These are phyloP conservation scores for Coniochaeta prunicola DNA, from an alignment of 2,329 filamentous ascomycete genomes.

Conservation along the genomic window DNA sequence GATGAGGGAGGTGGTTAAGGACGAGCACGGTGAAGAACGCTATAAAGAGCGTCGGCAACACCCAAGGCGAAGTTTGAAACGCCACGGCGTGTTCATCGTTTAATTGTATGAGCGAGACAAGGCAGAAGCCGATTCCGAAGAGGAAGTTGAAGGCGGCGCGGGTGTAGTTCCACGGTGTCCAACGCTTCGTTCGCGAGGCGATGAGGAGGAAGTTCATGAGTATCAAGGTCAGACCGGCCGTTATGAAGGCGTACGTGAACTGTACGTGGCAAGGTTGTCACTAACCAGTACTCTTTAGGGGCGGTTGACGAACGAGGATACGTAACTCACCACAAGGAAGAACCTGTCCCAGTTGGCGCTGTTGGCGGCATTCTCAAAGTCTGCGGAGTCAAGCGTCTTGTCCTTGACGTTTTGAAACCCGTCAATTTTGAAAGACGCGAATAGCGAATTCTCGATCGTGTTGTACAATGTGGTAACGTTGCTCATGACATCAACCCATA, in stretches of 20 bases:
- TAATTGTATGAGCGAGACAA: slow-evolving; percentile 12
- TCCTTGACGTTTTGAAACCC: slow-evolving; percentile 6
- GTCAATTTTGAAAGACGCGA: slow-evolving; percentile 14
- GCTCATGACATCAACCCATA: neutral
- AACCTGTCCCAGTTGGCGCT: slow-evolving; percentile 5
- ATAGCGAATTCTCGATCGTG: slow-evolving; percentile 11
- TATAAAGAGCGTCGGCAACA: slow-evolving; percentile 17
- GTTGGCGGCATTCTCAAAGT: slow-evolving; percentile 1
- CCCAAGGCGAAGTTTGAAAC: slow-evolving; percentile 13
- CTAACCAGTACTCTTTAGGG: neutral
- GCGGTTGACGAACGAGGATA: neutral
- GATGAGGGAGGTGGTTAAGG: slow-evolving; percentile 14
- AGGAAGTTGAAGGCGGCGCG: slow-evolving; percentile 14
- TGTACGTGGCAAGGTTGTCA: neutral
- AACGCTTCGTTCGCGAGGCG: slow-evolving; percentile 8
- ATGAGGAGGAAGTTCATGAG: slow-evolving; percentile 15
- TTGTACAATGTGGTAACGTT: neutral
- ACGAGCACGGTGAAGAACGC: slow-evolving; percentile 16
- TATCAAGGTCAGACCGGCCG: slow-evolving; percentile 15
- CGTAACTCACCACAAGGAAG: slow-evolving; percentile 8
- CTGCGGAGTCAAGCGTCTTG: neutral
- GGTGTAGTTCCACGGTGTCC: slow-evolving; percentile 10
- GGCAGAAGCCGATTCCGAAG: slow-evolving; percentile 13
- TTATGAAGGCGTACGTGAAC: slow-evolving; percentile 13
- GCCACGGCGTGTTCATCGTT: slow-evolving; percentile 1